Evolutionary conservation across 2,329 filamentous ascomycete genomes (phyloP).

Genomic region (Aspergillus uvarum): DNA sequence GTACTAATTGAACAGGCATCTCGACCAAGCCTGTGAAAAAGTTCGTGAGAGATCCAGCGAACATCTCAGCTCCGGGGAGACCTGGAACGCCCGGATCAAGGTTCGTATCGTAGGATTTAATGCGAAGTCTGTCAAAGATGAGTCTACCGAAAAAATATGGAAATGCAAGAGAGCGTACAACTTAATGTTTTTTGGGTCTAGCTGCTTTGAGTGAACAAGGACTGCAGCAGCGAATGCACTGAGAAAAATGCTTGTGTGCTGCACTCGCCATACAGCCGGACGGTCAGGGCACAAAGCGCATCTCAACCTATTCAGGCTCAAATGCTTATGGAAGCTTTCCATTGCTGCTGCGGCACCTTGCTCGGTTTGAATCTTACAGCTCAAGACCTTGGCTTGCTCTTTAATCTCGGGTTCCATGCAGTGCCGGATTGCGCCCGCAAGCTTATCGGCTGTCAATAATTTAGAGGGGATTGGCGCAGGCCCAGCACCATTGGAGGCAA

Average conservation of each 20-base stretch:
- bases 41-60: conserved; percentile 72
- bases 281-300: conserved; percentile 67
- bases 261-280: conserved; percentile 71
- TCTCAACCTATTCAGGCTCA: conserved; percentile 63
- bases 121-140: conserved; percentile 41
- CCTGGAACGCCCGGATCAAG: conserved; percentile 75
- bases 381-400: conserved; percentile 56
- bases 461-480: conserved; percentile 68
- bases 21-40: conserved; percentile 82
- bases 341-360: conserved; percentile 61
- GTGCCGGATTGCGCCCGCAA: conserved; percentile 62
- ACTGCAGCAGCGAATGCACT: conserved; percentile 70
- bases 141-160: background rate
- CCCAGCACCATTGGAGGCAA: conserved; percentile 67
- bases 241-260: conserved; percentile 63
- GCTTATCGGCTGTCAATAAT: conserved; percentile 61
- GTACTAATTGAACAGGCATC: conserved; percentile 54
- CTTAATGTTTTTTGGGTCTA: conserved; percentile 72
- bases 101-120: conserved; percentile 70
- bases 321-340: conserved; percentile 65
- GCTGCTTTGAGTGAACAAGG: conserved; percentile 60
- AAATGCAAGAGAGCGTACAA: conserved; percentile 48
- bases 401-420: conserved; percentile 61
- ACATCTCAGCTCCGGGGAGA: conserved; percentile 70
- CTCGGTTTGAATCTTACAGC: conserved; percentile 64